These are phyloP conservation scores for Candida ulmi DNA, from an alignment of 805 yeast species.

Conservation along the genomic window DNA sequence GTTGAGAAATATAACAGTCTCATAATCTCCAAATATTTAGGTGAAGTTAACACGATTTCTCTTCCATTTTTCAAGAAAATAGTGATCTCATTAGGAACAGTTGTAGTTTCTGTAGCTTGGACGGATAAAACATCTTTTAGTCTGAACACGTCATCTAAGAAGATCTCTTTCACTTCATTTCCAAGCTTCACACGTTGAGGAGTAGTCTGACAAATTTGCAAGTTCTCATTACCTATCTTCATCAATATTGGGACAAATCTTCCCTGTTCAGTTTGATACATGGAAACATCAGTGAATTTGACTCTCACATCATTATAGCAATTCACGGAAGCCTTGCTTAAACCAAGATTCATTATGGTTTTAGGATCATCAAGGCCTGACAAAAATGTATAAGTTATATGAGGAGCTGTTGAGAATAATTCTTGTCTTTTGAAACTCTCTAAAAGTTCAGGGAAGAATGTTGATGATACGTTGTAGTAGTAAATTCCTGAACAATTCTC, in stretches of 20 bases:
- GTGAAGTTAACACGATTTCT: slow-evolving; percentile 38
- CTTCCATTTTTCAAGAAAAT: slow-evolving; percentile 32
- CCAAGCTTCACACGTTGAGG: slow-evolving; percentile 35
- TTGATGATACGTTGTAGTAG: slow-evolving; percentile 36
- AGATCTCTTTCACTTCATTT: slow-evolving; percentile 30
- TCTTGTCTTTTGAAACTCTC: slow-evolving; percentile 19
- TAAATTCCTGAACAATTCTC: slow-evolving; percentile 49
- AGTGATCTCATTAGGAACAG: slow-evolving; percentile 46
- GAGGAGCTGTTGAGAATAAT: neutral
- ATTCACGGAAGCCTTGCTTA: slow-evolving; percentile 36
- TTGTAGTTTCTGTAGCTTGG: slow-evolving; percentile 35
- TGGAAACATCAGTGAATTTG: slow-evolving; percentile 43
- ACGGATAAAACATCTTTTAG: slow-evolving; percentile 37
- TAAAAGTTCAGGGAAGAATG: slow-evolving; percentile 20
- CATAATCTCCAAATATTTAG: slow-evolving; percentile 58
- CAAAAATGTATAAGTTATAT: slow-evolving; percentile 30
- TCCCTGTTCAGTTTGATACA: slow-evolving; percentile 43
- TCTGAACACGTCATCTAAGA: slow-evolving; percentile 37
- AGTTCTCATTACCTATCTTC: slow-evolving; percentile 62
- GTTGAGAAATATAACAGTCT: slow-evolving; percentile 65
- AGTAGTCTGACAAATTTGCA: slow-evolving; percentile 49
- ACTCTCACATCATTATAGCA: slow-evolving; percentile 46
- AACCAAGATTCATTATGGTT: slow-evolving; percentile 37
- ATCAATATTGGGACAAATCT: slow-evolving; percentile 55
- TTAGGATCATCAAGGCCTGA: slow-evolving; percentile 42